Conservation (phyloP, 257 asterid genomes). For the Solanum medicagineum region DNA sequence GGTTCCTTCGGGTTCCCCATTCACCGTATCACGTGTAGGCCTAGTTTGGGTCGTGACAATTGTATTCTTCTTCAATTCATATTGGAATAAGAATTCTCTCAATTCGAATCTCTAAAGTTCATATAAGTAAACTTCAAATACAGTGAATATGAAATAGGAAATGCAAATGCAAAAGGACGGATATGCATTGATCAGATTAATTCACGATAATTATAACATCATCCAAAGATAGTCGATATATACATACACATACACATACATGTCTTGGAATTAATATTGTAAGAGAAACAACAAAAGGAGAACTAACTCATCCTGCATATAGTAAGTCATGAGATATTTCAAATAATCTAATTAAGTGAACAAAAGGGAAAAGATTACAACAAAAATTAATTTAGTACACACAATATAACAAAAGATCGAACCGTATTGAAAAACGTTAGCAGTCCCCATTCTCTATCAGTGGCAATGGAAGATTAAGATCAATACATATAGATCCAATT, state of each 20-base stretch:
- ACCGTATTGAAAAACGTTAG: constrained; percentile 67
- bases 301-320: not conserved
- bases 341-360: not conserved
- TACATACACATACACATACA: not conserved
- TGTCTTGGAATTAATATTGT: not conserved
- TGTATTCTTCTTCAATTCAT: no score
- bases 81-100: no score
- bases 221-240: not conserved
- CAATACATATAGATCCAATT: constrained; percentile 30
- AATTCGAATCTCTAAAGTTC: no score
- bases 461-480: constrained; percentile 18
- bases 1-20: no score
- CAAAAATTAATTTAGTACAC: no score
- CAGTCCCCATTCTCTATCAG: constrained; percentile 19
- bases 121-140: no score
- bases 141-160: no score
- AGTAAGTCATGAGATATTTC: not conserved
- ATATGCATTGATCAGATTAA: no score
- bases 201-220: not conserved
- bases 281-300: not conserved
- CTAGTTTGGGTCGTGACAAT: no score
- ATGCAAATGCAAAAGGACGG: no score
- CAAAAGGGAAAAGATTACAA: not conserved
- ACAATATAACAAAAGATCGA: not conserved
- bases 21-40: no score